Conservation (phyloP, 2,329 filamentous ascomycete species). For the Coniochaeta sp. region DNA sequence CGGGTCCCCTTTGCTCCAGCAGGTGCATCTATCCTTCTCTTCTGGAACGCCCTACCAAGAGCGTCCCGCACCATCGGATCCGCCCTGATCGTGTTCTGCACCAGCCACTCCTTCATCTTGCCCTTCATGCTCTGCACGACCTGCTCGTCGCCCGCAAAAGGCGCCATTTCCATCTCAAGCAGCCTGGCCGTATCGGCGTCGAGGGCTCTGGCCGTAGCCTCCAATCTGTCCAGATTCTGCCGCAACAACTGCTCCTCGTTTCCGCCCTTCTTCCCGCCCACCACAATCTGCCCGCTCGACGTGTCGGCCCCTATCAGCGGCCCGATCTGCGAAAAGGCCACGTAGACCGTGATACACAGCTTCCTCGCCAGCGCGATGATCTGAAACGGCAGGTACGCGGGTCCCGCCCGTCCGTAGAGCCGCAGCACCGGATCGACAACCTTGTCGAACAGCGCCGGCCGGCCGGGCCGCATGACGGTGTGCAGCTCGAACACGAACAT, state of each 20-base stretch:
- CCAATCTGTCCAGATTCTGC: slow-evolving; percentile 61
- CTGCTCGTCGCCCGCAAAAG: slow-evolving; percentile 67
- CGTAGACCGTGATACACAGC: slow-evolving; percentile 69
- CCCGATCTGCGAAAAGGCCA: slow-evolving; percentile 75
- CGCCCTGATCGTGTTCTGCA: slow-evolving; percentile 74
- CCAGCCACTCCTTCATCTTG: slow-evolving; percentile 77
- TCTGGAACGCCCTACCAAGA: slow-evolving; percentile 59
- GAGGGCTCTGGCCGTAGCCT: slow-evolving; percentile 48
- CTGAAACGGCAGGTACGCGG: slow-evolving; percentile 79
- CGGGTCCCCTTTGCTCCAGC: slow-evolving; percentile 49
- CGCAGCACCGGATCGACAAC: slow-evolving; percentile 24
- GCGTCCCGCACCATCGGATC: slow-evolving; percentile 80
- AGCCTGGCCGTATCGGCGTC: slow-evolving; percentile 65
- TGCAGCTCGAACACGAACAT: slow-evolving; percentile 52
- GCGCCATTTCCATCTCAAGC: slow-evolving; percentile 71
- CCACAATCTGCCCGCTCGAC: slow-evolving; percentile 20
- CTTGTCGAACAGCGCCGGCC: slow-evolving; percentile 32
- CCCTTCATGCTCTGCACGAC: slow-evolving; percentile 56
- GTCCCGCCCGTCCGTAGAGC: slow-evolving; percentile 31
- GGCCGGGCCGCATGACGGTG: slow-evolving; percentile 45
- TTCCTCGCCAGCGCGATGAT: slow-evolving; percentile 68
- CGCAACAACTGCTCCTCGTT: slow-evolving; percentile 41
- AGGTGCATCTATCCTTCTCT: slow-evolving; percentile 54
- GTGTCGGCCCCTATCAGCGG: slow-evolving; percentile 49
- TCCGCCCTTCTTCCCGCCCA: slow-evolving; percentile 21